Conservation (phyloP, 345 rosid genomes). For the Melastoma malabathricum region DNA sequence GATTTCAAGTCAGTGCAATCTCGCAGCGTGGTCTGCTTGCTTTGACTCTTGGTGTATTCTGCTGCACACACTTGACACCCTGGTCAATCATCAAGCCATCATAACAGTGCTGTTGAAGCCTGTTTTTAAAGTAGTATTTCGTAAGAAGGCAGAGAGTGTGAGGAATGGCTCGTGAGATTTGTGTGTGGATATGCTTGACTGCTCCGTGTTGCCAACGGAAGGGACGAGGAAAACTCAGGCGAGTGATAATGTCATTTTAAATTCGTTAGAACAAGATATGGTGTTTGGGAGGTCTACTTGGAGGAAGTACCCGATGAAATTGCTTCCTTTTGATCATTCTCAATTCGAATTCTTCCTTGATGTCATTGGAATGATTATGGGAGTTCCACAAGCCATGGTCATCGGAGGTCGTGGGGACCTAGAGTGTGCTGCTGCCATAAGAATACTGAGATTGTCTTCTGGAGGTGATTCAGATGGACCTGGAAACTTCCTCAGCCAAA, state of each 20-base stretch:
- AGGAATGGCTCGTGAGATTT: conserved; percentile 29
- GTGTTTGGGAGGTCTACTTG: conserved; percentile 10
- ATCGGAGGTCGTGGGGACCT: conserved; percentile 15
- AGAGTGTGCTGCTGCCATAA: conserved; percentile 24
- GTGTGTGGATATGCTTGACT: conserved; percentile 32
- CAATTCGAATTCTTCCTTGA: conserved; percentile 25
- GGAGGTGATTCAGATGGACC: conserved; percentile 28
- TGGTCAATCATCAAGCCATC: conserved; percentile 19
- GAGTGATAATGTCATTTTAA: neutral
- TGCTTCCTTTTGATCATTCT: conserved; percentile 33
- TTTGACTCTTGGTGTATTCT: conserved; percentile 43
- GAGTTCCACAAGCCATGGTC: conserved; percentile 8
- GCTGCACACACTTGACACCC: conserved; percentile 34
- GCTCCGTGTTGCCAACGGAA: conserved; percentile 21
- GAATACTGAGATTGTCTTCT: conserved; percentile 37
- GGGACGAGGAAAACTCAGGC: conserved; percentile 8
- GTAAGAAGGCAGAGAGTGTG: conserved; percentile 14
- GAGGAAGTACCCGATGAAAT: conserved; percentile 30
- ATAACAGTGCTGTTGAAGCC: conserved; percentile 31
- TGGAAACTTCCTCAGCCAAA: conserved; percentile 14
- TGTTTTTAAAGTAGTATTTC: conserved; percentile 30
- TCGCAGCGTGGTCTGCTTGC: conserved; percentile 31
- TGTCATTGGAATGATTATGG: conserved; percentile 17
- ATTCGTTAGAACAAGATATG: conserved; percentile 10
- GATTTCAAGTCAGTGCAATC: conserved; percentile 29